Conservation (phyloP, 1,284 basidiomycete species). For the Nidula niveotomentosa region DNA sequence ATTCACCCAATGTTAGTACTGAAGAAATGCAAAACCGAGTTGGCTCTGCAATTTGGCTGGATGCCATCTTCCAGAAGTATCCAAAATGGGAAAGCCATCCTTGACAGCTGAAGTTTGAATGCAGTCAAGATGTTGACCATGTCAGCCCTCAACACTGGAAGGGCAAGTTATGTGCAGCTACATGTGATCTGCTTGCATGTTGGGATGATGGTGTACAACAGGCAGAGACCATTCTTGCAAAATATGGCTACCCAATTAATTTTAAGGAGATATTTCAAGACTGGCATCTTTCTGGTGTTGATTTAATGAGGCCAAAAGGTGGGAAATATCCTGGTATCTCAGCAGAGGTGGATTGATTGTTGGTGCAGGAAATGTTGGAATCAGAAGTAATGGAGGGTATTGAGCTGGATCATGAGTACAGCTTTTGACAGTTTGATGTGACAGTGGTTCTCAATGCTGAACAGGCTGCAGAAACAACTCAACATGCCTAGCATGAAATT, state of each 20-base stretch:
- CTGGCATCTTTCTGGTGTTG: constrained; percentile 2
- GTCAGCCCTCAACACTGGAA: constrained; percentile 13
- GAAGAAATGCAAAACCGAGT: constrained; percentile 13
- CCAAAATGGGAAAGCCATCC: constrained; percentile 13
- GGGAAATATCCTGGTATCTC: constrained; percentile 16
- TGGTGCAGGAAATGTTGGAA: too few relatives aligned
- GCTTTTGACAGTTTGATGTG: too few relatives aligned
- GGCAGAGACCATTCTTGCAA: constrained; percentile 2
- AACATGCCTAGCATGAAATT: too few relatives aligned
- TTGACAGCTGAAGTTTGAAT: constrained; percentile 9
- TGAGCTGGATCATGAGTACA: too few relatives aligned
- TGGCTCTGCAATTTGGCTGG: constrained; percentile 28
- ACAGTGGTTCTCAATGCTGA: too few relatives aligned
- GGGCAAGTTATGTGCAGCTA: constrained; percentile 10
- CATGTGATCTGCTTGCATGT: constrained; percentile 7
- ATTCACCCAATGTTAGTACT: constrained; percentile 15
- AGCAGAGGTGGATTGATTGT: constrained; percentile 13
- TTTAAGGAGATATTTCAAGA: constrained; percentile 6
- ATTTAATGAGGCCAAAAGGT: constrained; percentile 11
- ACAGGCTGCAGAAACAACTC: too few relatives aligned
- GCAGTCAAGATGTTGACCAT: constrained; percentile 15
- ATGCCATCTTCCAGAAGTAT: constrained; percentile 17
- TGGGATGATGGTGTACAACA: constrained; percentile 4
- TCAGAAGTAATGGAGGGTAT: neutral
- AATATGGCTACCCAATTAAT: neutral